Conservation (phyloP, 371 early-diverging fungal genomes). For the Gilbertella persicaria region DNA sequence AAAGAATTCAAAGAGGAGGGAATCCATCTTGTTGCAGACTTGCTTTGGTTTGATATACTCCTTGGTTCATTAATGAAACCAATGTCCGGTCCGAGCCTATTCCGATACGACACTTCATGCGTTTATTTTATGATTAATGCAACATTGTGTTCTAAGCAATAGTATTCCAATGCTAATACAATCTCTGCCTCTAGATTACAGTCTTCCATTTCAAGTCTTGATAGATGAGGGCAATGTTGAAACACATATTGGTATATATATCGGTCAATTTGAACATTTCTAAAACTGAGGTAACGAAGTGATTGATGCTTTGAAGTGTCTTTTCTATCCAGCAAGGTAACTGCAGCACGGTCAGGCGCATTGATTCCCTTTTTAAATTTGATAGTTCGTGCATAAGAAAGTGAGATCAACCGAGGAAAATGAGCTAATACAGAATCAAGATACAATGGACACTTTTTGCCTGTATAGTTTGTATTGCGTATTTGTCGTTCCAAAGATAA, state of each 20-base stretch:
- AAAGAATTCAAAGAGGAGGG: conserved; percentile 16
- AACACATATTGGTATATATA: conserved; percentile 5
- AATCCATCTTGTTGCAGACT: conserved; percentile 1
- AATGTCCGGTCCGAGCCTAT: neutral
- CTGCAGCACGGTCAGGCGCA: neutral
- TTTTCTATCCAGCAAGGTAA: neutral
- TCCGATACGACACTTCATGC: neutral
- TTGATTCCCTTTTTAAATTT: neutral
- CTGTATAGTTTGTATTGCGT: neutral
- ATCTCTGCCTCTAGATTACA: conserved; percentile 7
- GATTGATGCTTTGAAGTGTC: neutral
- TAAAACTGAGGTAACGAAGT: neutral
- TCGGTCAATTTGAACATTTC: neutral
- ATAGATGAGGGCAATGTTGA: neutral
- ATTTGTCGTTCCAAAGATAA: neutral
- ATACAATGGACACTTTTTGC: neutral
- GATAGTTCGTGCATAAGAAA: neutral
- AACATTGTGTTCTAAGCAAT: conserved; percentile 3
- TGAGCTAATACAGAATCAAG: neutral
- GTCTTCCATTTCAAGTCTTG: neutral
- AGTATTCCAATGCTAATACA: neutral
- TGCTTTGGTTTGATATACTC: neutral
- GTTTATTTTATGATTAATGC: neutral
- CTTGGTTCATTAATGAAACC: neutral
- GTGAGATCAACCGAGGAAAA: neutral